phyloP scores from a whole-genome alignment of 1,284 basidiomycete genomes.

The Coniophora puteana region DNA sequence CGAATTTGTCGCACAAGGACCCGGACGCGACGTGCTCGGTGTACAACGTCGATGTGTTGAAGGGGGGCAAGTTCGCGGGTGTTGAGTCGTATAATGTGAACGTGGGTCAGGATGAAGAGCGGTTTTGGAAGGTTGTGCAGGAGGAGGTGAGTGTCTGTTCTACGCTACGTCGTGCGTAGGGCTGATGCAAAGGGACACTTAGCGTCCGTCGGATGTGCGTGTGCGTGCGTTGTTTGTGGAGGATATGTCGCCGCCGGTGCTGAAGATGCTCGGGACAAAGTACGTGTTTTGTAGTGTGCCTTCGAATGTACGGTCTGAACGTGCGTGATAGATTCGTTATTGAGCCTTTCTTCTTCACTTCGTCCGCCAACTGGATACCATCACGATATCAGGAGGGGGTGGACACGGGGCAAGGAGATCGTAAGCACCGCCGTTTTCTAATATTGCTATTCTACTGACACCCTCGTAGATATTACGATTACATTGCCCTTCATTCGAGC shows the following conservation, averaged over 20 bases:
- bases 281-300: constrained; percentile 15
- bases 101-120: constrained; percentile 15
- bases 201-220: constrained; percentile 31
- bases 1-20: constrained; percentile 2
- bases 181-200: neutral
- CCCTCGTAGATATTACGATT: constrained; percentile 46
- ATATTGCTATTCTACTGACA: no score
- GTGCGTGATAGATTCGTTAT: constrained; percentile 37
- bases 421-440: constrained; percentile 30
- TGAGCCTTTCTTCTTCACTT: constrained; percentile 50
- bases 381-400: constrained; percentile 43
- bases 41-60: constrained; percentile 33
- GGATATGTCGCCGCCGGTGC: constrained; percentile 37
- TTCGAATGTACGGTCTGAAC: neutral
- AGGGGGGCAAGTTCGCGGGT: constrained; percentile 19
- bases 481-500: constrained; percentile 42
- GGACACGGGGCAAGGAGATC: constrained; percentile 32
- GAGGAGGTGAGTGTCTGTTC: constrained; percentile 23
- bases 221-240: constrained; percentile 41
- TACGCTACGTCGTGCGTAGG: neutral
- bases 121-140: constrained; percentile 34
- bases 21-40: constrained; percentile 26
- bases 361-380: constrained; percentile 47
- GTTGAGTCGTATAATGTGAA: constrained; percentile 11
- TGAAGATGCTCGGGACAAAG: constrained; percentile 47